Conservation (phyloP, 495 filamentous ascomycete genomes). For the Pyronema omphalodes region DNA sequence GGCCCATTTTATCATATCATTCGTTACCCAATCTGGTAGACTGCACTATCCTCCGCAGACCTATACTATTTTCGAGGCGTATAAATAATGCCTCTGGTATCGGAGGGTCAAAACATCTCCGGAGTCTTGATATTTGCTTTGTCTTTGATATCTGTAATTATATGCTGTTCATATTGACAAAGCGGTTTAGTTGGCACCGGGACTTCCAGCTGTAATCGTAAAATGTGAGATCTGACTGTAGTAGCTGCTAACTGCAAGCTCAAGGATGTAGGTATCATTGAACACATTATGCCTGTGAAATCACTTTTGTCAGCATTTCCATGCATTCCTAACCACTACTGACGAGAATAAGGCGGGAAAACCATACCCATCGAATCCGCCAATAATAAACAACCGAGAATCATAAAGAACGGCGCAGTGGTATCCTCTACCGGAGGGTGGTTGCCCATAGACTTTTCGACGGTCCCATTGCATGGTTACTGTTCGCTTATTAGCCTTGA, state of each 20-base stretch:
- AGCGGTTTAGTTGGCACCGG: no score
- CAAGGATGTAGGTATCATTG: conserved; percentile 42
- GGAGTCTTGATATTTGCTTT: no score
- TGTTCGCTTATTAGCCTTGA: conserved; percentile 1
- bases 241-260: conserved; percentile 46
- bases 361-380: conserved; percentile 39
- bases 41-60: no score
- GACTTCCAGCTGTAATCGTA: background rate
- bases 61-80: no score
- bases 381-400: conserved; percentile 38
- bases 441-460: conserved; percentile 41
- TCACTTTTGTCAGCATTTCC: conserved; percentile 11
- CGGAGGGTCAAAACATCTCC: no score
- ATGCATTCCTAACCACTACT: background rate
- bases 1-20: no score
- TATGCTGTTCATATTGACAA: no score
- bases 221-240: conserved; percentile 53
- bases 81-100: no score
- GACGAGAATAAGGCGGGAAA: background rate
- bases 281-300: conserved; percentile 36
- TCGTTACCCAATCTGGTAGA: no score
- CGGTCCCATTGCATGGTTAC: conserved; percentile 52
- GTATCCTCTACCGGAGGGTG: conserved; percentile 42
- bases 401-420: conserved; percentile 46
- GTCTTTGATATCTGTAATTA: no score